Evolutionary conservation across 345 rosid species (phyloP), one percentile per base, ranked within the genome.

Genomic region (Dipteronia sinensis): DNA sequence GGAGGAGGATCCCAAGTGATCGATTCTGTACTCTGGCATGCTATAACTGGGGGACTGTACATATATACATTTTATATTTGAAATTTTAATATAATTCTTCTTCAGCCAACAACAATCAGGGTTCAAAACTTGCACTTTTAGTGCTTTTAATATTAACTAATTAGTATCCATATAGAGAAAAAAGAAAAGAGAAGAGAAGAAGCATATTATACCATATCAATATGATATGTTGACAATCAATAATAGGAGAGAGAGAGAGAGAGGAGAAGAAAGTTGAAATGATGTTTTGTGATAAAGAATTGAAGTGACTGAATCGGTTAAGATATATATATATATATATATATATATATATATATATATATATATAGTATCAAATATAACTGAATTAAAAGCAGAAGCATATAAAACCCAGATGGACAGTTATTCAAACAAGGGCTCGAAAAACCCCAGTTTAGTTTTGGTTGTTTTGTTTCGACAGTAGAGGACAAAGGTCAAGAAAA

Each of bases 1-100:
- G 62, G 98, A 91, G 17, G 98, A 87, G 65, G 97, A 89, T 62
- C 95, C 93, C 73, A 74, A 15, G 20, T 64, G 67, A 22, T 89
- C 89, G 6, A 78, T 87, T 77, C 87, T 87, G 84, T 83, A 81
- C 55, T 92, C 91, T 4, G 86, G 90, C 42, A 71, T 49, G 38
- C 74, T 25, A 76, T 72, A 64, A 67, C 81, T 87, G 40, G 93
- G 73, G 71, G 85, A 84, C 95, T 93, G 67, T 4, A 65, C 23
- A 23, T 55, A 27, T 27, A 27, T 27, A 34, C 38, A 38, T 42
- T 62, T 46, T 9, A 1, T 46, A 9, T 46, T 46, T 46, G 10
- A 42, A 42, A 42, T 46, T 46, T 46, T 46, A 9, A 34, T 34
- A 34, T 34, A 34, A 46, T 46, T 46, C 15, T 9, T 3, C 58